A percentile compares a stretch with the other conserved stretches of the same genome.
Conservation (phyloP, 768 basidiomycete genomes). For the Suillus hirtellus region DNA sequence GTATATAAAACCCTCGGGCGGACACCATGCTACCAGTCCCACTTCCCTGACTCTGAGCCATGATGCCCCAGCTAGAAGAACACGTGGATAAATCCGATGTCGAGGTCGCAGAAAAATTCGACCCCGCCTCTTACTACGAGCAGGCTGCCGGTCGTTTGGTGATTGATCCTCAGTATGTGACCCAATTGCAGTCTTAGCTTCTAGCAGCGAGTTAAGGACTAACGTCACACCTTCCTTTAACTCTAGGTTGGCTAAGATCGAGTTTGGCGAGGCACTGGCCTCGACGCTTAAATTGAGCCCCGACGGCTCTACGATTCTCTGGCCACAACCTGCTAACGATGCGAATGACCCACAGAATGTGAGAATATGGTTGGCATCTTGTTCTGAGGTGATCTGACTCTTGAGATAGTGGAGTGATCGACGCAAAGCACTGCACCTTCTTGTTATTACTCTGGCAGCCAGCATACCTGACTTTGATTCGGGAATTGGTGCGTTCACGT, state of each 20-base stretch:
- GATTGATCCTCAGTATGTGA: conserved; percentile 57
- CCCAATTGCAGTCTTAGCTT: not conserved
- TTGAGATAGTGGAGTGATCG: conserved; percentile 42
- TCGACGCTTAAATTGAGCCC: conserved; percentile 45
- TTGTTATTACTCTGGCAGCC: conserved; percentile 51
- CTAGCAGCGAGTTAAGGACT: not conserved
- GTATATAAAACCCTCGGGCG: not conserved
- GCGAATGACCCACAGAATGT: conserved; percentile 60
- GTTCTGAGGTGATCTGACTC: not conserved
- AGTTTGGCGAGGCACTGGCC: conserved; percentile 50
- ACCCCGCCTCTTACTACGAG: conserved; percentile 49
- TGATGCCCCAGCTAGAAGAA: not conserved
- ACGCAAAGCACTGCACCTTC: conserved; percentile 46
- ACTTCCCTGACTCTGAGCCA: not conserved
- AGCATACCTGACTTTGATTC: conserved; percentile 57
- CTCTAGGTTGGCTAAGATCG: conserved; percentile 46
- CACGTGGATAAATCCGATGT: not conserved
- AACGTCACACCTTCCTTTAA: not conserved
- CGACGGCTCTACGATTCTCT: conserved; percentile 49
- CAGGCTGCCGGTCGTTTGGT: conserved; percentile 59
- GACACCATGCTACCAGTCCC: not conserved
- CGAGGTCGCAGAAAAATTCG: conserved; percentile 24
- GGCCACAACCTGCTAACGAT: conserved; percentile 54
- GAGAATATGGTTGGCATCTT: conserved; percentile 17
- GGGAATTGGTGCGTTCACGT: conserved; percentile 41